These are phyloP conservation scores for Teunomyces gatunensis DNA, from an alignment of 805 yeast species.

Conservation along the genomic window DNA sequence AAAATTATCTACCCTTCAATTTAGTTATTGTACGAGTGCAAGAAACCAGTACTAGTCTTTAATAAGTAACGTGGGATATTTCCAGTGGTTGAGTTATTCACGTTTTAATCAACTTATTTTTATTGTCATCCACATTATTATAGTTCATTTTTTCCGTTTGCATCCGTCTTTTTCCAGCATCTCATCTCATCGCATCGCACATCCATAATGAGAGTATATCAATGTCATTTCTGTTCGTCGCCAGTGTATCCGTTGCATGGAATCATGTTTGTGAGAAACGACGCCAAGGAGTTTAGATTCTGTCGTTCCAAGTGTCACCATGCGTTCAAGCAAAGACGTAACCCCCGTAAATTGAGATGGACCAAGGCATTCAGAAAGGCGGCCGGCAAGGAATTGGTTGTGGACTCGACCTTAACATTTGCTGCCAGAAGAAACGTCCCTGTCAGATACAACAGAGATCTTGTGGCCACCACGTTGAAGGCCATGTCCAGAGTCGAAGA, in stretches of 20 bases:
- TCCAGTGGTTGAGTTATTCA: background rate
- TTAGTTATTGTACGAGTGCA: background rate
- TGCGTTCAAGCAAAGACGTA: slow-evolving; percentile 95
- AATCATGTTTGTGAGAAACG: slow-evolving; percentile 96
- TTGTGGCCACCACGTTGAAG: slow-evolving; percentile 88
- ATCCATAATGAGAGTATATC: slow-evolving; percentile 69
- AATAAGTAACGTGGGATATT: background rate
- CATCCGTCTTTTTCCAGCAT: background rate
- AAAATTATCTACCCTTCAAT: slow-evolving; percentile 1
- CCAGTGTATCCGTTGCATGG: slow-evolving; percentile 88
- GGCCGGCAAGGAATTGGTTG: slow-evolving; percentile 98
- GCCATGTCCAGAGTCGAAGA: slow-evolving; percentile 97
- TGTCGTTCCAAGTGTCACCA: slow-evolving; percentile 98
- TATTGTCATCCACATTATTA: too few relatives aligned
- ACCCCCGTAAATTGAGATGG: slow-evolving; percentile 97
- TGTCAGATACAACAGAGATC: slow-evolving; percentile 94
- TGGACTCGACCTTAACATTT: slow-evolving; percentile 92
- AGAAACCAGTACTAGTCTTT: background rate
- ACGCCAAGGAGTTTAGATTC: slow-evolving; percentile 95
- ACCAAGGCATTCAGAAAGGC: slow-evolving; percentile 98
- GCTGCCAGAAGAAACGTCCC: slow-evolving; percentile 98
- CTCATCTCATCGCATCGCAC: slow-evolving; percentile 1
- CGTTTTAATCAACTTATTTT: too few relatives aligned
- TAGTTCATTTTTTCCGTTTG: background rate
- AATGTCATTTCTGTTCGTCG: slow-evolving; percentile 96